A percentile compares a stretch with the other conserved stretches of the same genome.
Conservation (phyloP, 2,329 filamentous ascomycete species). For the Aspergillus brunneoviolaceus region DNA sequence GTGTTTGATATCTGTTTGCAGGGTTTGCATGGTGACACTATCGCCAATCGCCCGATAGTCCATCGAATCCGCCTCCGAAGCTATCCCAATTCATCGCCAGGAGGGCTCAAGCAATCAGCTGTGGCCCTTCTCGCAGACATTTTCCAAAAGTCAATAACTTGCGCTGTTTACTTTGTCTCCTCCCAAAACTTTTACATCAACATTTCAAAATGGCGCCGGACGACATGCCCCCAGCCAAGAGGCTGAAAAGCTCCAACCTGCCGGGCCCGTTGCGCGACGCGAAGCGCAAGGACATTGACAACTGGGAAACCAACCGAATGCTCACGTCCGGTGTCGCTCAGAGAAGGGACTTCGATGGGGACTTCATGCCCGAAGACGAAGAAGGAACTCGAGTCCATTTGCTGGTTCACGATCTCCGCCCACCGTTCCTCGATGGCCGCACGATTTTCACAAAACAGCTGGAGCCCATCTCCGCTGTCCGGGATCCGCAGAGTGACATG, state of each 20-base stretch:
- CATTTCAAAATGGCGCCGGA: constrained; percentile 33
- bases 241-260: constrained; percentile 39
- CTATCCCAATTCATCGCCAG: constrained; percentile 4
- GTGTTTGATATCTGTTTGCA: neutral
- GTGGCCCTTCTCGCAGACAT: constrained; percentile 1
- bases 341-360: constrained; percentile 73
- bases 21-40: neutral
- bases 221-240: constrained; percentile 40
- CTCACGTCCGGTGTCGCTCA: constrained; percentile 94
- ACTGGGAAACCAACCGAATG: constrained; percentile 99
- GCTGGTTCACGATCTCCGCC: constrained; percentile 87
- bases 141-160: neutral
- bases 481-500: constrained; percentile 96
- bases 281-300: constrained; percentile 91
- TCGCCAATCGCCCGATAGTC: constrained; percentile 2
- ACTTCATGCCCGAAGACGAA: constrained; percentile 81
- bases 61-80: constrained; percentile 1
- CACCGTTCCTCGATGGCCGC: constrained; percentile 90
- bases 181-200: neutral
- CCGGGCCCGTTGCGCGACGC: constrained; percentile 39
- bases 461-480: constrained; percentile 88
- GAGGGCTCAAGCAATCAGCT: constrained; percentile 5
- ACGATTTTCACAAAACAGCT: constrained; percentile 97
- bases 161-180: neutral
- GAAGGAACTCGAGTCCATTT: constrained; percentile 87